phyloP scores from a whole-genome alignment of 305 asterid species.

The Plantago rigida region DNA sequence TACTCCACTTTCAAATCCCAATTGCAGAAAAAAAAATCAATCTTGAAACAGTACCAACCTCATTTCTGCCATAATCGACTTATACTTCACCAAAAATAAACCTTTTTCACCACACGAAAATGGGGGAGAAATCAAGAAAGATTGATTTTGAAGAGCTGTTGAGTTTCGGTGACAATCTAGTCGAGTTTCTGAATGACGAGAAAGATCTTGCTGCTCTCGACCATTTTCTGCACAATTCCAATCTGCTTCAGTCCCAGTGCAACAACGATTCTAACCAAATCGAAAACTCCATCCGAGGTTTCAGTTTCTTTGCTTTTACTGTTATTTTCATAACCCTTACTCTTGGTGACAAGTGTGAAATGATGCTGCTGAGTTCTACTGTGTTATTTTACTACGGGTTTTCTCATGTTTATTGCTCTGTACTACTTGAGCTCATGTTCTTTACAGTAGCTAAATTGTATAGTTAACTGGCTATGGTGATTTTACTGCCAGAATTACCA shows the following conservation, averaged over 20 bases:
- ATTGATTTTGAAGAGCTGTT: conserved; percentile 33
- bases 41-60: background rate
- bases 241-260: conserved; percentile 34
- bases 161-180: conserved; percentile 31
- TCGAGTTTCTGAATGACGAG: conserved; percentile 32
- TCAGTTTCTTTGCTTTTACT: background rate
- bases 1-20: background rate
- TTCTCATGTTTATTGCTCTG: background rate
- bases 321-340: too few species aligned
- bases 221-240: conserved; percentile 30
- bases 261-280: conserved; percentile 24
- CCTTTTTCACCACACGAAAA: background rate
- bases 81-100: background rate
- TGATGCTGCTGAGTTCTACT: too few species aligned
- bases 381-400: background rate
- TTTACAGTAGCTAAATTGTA: too few species aligned
- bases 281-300: conserved; percentile 36
- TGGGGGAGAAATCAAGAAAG: background rate
- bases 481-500: too few species aligned
- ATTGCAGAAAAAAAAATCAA: background rate
- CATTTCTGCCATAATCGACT: background rate
- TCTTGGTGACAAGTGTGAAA: too few species aligned
- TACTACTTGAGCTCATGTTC: too few species aligned
- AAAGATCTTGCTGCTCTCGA: conserved; percentile 31
- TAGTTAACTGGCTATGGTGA: too few species aligned